Evolutionary conservation across 1,284 basidiomycete genomes (phyloP).

Genomic region (Ceratobasidium sp.): DNA sequence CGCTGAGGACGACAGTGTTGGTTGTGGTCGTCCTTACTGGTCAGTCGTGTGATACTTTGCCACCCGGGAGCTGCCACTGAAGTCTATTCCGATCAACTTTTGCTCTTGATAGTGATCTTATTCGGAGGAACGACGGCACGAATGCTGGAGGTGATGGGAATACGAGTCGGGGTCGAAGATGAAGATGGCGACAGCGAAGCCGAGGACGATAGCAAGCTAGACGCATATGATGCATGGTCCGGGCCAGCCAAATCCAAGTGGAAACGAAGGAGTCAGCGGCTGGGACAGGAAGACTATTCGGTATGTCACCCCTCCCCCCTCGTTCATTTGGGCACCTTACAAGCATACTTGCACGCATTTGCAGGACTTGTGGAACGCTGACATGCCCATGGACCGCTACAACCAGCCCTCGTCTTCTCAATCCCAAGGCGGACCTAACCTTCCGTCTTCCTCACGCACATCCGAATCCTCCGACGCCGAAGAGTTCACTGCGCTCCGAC

Average conservation of each 20-base stretch:
- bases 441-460: constrained; percentile 77
- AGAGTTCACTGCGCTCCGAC: constrained; percentile 45
- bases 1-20: constrained; percentile 92
- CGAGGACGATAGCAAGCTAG: constrained; percentile 65
- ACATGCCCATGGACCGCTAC: constrained; percentile 17
- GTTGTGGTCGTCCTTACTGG: constrained; percentile 92
- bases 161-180: constrained; percentile 94
- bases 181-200: constrained; percentile 84
- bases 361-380: constrained; percentile 30
- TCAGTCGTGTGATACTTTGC: neutral
- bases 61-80: too few relatives aligned
- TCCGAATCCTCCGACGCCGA: constrained; percentile 54
- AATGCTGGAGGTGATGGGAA: constrained; percentile 98
- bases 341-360: neutral
- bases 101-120: constrained; percentile 71
- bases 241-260: constrained; percentile 25
- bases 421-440: constrained; percentile 56
- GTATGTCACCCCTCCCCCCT: neutral
- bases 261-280: constrained; percentile 14
- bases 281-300: constrained; percentile 26
- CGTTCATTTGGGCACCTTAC: neutral
- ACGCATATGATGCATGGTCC: constrained; percentile 35
- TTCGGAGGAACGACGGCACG: constrained; percentile 97
- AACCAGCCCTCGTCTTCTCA: neutral
- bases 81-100: too few relatives aligned